Base-by-base conservation (phyloP, 1,139 yeast species). In the Suhomyces bribrorum region DNA sequence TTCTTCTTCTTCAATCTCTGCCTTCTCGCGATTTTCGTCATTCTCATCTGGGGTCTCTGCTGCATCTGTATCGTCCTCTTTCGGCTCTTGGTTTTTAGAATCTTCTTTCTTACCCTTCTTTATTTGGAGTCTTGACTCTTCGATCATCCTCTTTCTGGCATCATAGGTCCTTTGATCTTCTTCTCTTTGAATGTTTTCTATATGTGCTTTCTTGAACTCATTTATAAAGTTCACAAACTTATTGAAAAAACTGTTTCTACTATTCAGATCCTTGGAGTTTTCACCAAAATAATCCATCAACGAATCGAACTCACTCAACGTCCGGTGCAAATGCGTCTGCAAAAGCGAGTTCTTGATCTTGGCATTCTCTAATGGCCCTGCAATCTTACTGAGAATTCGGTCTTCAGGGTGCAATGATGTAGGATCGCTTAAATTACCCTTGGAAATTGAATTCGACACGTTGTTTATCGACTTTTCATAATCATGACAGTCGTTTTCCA, bases 231-330 rank as follows among this genome's bases (percentile, higher is more conserved):
- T 37, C 24, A 61, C 58, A 44, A 73, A 61, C 46, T 72, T 73
- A 29, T 53, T 56, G 43, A 67, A 70, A 41, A 73, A 73, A 1
- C 56, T 51, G 37, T 63, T 65, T 32, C 70, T 53, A 35, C 74
- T 63, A 41, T 69, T 64, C 5, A 67, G 54, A 53, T 87, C 95
- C 4, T 63, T 59, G 1, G 79, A 71, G 53, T 84, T 83, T 57
- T 92, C 98, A 6, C 97, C 97, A 60, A 84, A 92, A 55, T 79
- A 84, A 35, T 67, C 67, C 92, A 92, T 82, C 36, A 87, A 65
- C 33, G 75, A 71, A 25, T 74, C 70, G 48, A 83, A 79, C 33
- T 77, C 82, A 3, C 65, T 59, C 29, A 77, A 58, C 0, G 92
- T 79, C 14, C 72, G 61, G 38, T 66, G 69, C 45, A 83, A 63